Evolutionary conservation across 371 early-diverging fungal genomes (phyloP).

Genomic region (Cokeromyces recurvatus): DNA sequence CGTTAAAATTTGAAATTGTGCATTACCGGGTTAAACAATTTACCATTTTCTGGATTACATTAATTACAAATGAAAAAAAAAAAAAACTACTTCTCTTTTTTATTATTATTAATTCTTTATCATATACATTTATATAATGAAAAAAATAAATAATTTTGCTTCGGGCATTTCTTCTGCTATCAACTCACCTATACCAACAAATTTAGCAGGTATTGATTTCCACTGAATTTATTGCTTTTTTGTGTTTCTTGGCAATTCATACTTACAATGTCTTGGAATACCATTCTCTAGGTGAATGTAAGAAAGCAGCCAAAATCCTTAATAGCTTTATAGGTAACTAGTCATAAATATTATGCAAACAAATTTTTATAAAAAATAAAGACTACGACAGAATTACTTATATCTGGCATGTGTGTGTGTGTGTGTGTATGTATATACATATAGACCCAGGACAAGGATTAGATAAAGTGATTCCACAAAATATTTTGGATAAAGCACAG

Average conservation of each 20-base stretch:
- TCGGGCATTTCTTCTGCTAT: constrained; percentile 20
- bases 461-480: constrained; percentile 73
- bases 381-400: background rate
- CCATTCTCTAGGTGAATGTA: constrained; percentile 63
- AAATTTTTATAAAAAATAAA: no score
- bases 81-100: no score
- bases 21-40: no score
- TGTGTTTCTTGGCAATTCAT: background rate
- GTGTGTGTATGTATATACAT: no score
- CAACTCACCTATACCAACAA: constrained; percentile 62
- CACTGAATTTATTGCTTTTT: background rate
- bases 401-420: no score
- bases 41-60: no score
- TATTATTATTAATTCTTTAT: no score
- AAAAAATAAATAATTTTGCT: constrained; percentile 18
- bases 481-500: constrained; percentile 73
- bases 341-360: no score
- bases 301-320: constrained; percentile 72
- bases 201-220: constrained; percentile 48
- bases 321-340: constrained; percentile 66
- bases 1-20: no score
- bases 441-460: constrained; percentile 61
- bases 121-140: no score
- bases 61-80: no score
- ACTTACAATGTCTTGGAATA: no score